phyloP scores from a whole-genome alignment of 306 rosid species.

The Quercus gilva region DNA sequence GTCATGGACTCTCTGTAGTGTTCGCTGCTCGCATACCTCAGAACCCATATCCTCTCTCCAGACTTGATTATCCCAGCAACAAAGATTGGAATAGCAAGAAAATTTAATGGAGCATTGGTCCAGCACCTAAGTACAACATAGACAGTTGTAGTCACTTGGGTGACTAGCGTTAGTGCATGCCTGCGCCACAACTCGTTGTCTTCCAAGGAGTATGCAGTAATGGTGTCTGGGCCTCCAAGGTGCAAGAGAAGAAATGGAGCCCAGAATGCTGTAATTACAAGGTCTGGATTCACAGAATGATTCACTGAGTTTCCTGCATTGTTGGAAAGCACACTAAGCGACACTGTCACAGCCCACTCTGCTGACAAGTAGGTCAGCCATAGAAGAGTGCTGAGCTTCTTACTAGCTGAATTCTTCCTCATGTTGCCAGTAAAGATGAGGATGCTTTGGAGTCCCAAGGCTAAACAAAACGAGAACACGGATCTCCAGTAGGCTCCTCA shows the following conservation, averaged over 20 bases:
- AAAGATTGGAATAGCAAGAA: conserved; percentile 25
- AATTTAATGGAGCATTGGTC: not conserved
- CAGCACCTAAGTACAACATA: conserved; percentile 19
- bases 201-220: conserved; percentile 34
- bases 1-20: conserved; percentile 33
- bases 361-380: conserved; percentile 39
- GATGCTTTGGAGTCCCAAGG: conserved; percentile 29
- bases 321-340: conserved; percentile 23
- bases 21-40: conserved; percentile 29
- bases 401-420: conserved; percentile 10
- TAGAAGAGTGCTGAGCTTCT: not conserved
- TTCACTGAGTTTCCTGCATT: not conserved
- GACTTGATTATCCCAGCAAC: conserved; percentile 33
- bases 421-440: conserved; percentile 25
- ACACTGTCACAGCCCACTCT: conserved; percentile 29
- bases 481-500: conserved; percentile 30
- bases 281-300: not conserved
- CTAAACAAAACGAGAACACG: conserved; percentile 23
- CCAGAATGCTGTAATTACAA: conserved; percentile 25
- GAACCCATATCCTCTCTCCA: conserved; percentile 30
- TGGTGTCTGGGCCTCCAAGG: conserved; percentile 46
- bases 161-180: conserved; percentile 13
- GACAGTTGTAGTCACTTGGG: conserved; percentile 15
- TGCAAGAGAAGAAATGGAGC: conserved; percentile 45
- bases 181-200: conserved; percentile 40